These are phyloP conservation scores for Solanum bukasovii DNA, from an alignment of 257 asterid species.

Conservation along the genomic window DNA sequence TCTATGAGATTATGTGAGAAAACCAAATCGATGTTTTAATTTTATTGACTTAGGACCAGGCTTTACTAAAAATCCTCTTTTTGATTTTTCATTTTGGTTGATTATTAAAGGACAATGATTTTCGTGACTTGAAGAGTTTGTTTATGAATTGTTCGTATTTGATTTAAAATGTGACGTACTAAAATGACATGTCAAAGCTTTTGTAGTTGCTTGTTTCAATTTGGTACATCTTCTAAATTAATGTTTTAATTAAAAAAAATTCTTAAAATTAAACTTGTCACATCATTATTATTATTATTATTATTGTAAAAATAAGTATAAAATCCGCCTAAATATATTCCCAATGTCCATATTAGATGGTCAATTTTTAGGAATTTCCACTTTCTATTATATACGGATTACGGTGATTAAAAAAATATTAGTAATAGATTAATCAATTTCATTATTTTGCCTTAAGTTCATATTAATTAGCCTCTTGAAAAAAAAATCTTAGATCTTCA, in stretches of 20 bases:
- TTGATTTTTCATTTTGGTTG: not conserved
- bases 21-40: not conserved
- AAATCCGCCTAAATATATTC: not conserved
- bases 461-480: too few relatives aligned
- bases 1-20: not conserved
- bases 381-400: too few relatives aligned
- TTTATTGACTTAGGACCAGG: not conserved
- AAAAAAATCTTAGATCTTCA: too few relatives aligned
- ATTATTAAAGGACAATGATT: not conserved
- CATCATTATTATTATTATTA: too few relatives aligned
- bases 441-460: too few relatives aligned
- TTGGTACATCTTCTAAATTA: not conserved
- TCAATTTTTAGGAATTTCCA: not conserved
- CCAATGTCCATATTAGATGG: not conserved
- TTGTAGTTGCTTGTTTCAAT: not conserved
- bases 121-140: not conserved
- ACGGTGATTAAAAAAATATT: too few relatives aligned
- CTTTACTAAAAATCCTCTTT: not conserved
- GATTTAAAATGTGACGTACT: not conserved
- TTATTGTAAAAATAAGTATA: too few relatives aligned
- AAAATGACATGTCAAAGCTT: not conserved
- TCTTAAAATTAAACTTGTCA: not conserved
- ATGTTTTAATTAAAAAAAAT: not conserved
- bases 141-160: not conserved
- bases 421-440: too few relatives aligned